Evolutionary conservation across 164 flowering plant genomes (phyloP), one percentile per base, ranked within the genome.

Genomic region (Echeveria elegans): DNA sequence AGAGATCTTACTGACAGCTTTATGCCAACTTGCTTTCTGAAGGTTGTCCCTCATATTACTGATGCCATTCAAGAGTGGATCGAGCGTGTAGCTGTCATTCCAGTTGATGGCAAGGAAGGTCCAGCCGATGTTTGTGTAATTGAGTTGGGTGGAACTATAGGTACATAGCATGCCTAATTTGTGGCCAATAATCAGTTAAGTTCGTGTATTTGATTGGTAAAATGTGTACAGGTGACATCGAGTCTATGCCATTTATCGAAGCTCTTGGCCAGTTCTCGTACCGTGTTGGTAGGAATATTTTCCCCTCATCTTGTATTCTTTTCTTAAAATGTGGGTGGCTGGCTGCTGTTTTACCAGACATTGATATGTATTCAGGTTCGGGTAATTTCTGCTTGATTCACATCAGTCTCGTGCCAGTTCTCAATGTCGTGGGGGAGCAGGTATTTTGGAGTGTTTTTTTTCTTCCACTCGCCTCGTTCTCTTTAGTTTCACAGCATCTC

Each of bases 41-140:
- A 92, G 97, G 91, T 91, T 29, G 95, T 94, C 64, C 99, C 99
- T 5, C 99, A 94, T 66, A 77, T 91, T 32, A 94, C 99, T 0
- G 89, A 91, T 78, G 99, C 93, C 52, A 91, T 94, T 67, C 97
- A 94, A 77, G 97, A 91, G 56, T 91, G 99, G 96, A 87, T 91
- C 67, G 93, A 88, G 74, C 83, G 89, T 9, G 91, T 78, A 2
- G 87, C 91, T 31, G 61, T 72, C 74, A 79, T 82, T 63, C 88
- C 91, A 30, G 88, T 86, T 19, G 91, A 86, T 82, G 88, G 88
- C 31, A 70, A 77, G 69, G 83, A 79, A 45, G 85, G 82, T 23
- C 82, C 88, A 30, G 87, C 91, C 66, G 91, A 86, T 75, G 91
- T 86, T 63, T 86, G 91, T 71, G 86, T 86, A 69, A 85, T 86